phyloP scores from a whole-genome alignment of 78 protist species.

The Dictyostelium discoideum region dicty_2.7 NC_007091.3:2409501-2410000 shows the following conservation, averaged over 20 bases:
- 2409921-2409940: background rate
- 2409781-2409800: background rate
- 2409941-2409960: background rate
- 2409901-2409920: background rate
- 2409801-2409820: background rate
- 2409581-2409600: slow-evolving; percentile 3
- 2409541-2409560: background rate
- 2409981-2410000: background rate
- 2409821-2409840: background rate
- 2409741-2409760: background rate
- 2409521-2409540: background rate
- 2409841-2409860: background rate
- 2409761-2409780: background rate
- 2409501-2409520: background rate
- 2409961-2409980: background rate
- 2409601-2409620: too few species aligned
- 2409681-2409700: background rate
- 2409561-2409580: background rate
- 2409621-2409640: background rate
- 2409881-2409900: background rate
- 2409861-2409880: background rate
- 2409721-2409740: too few species aligned
- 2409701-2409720: too few species aligned
- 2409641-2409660: too few species aligned
- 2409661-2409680: too few species aligned